Base-by-base conservation (phyloP, 495 filamentous ascomycete species). In the Sporormia fimetaria region DNA sequence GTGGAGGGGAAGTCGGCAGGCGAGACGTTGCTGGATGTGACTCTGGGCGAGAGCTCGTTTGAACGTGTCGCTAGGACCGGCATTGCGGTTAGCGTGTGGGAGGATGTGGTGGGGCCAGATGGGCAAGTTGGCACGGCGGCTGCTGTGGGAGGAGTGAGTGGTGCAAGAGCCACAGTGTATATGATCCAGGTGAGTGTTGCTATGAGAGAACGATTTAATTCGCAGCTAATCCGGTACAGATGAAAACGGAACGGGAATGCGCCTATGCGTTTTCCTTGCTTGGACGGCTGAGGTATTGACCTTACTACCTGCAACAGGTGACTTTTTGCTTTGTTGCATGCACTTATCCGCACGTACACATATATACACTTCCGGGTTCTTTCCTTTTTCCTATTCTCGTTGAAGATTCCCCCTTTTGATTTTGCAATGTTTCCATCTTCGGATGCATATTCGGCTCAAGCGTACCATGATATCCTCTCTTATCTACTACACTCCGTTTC, bases 61-160 rank as follows among this genome's bases (percentile, higher is more conserved):
- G 81, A 86, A 54, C 69, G 83, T 6, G 67, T 94, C 21, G 87
- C 81, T 0, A 67, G 80, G 33, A 81, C 76, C 28, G 90, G 90
- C 6, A 84, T 98, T 53, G 82, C 86, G 10, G 69, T 92, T 33
- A 87, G 76, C 40, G 78, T 96, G 8, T 85, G 86, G 73, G 81
- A 88, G 54, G 83, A 90, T 55, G 68, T 78, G 27, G 67, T 76
- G 16, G 82, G 80, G 17, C 70, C 75, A 46, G 70, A 78, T 52
- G 81, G 80, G 0, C 68, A 73, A 42, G 65, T 78, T 12, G 83
- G 83, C 8, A 63, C 69, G 1, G 75, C 76, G 21, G 74, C 76
- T 0, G 67, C 76, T 35, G 68, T 70, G 25, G 90, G 90, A 3
- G 82, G 80, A 17, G 76, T 93, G 1, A 64, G 57, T 12, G 71